Base-by-base conservation (phyloP, 164 flowering plant species). In the Dillenia turbinata region DNA sequence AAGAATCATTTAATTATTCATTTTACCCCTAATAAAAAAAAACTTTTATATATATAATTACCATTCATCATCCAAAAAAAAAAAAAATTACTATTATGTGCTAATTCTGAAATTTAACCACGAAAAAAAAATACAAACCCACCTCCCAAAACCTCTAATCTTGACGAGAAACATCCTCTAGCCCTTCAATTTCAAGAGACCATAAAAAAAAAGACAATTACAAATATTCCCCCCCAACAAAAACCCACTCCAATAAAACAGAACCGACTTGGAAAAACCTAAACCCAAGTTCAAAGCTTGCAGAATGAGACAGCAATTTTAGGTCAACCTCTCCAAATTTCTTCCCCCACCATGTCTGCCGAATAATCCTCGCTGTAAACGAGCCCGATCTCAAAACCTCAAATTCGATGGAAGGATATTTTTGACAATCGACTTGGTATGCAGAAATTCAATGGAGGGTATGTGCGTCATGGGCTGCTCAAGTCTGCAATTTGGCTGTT, bases 381-480 rank as follows among this genome's bases (percentile, higher is more conserved):
- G 97, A 93, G 59, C 68, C 77, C 13, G 96, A 90, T 56, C 85
- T 90, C 72, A 54, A 14, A 33, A 71, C 66, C 96, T 96, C n/a
- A 68, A 76, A 7, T 79, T 56, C 79, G 86, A 79, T 15, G 79
- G 78, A 79, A 82, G 73, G 40, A n/a, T 86, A 14, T 68, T 94
- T 54, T 89, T 49, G 83, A 94, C 52, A 94, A 90, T 49, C 53
- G 71, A 19, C 64, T 81, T 44, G 98, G 98, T 0, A 74, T 60
- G 83, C 83, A 77, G 82, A 87, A 75, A 87, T 90, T 88, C 64
- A 97, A 84, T 49, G 97, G 98, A 1, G 98, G 98, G 7, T 90
- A 69, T 52, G 97, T 87, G 9, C 97, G 88, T 56, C 79, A 84
- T 40, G 97, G 98, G 40, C 65, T 93, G 66, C 70, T 93, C 63